Evolutionary conservation across 2,329 filamentous ascomycete species (phyloP).

Genomic region (Aureobasidium subglaciale): DNA sequence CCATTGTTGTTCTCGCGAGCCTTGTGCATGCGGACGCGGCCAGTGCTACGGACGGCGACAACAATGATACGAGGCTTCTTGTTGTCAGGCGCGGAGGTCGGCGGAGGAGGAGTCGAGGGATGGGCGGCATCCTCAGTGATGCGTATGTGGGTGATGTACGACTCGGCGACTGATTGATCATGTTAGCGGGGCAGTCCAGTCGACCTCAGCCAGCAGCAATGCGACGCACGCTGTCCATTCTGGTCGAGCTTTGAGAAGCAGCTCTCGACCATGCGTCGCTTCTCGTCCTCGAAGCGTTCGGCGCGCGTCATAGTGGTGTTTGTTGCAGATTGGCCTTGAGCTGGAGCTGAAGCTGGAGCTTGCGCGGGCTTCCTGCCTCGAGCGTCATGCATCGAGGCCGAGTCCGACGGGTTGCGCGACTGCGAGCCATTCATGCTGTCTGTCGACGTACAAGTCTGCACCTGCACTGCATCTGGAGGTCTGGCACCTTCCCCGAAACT

Average conservation of each 20-base stretch:
- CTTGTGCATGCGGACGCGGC: conserved; percentile 91
- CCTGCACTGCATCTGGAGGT: conserved; percentile 6
- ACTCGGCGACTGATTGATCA: conserved; percentile 61
- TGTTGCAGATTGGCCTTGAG: not conserved
- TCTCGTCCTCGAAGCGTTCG: conserved; percentile 94
- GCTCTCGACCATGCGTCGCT: conserved; percentile 85
- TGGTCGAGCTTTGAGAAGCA: conserved; percentile 87
- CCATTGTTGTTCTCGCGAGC: conserved; percentile 91
- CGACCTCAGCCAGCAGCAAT: conserved; percentile 10
- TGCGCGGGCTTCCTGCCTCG: conserved; percentile 3
- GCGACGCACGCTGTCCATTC: conserved; percentile 70
- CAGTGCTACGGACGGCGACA: conserved; percentile 85
- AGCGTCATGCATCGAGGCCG: conserved; percentile 11
- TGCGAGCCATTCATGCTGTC: conserved; percentile 20
- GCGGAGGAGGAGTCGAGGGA: conserved; percentile 78
- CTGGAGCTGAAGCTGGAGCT: not conserved
- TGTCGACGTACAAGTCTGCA: conserved; percentile 9
- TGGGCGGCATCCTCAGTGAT: conserved; percentile 80
- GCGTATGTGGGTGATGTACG: conserved; percentile 94
- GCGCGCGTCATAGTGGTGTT: conserved; percentile 45
- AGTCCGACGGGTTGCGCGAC: conserved; percentile 15
- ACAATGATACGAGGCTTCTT: conserved; percentile 91
- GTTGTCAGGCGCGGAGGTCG: conserved; percentile 61
- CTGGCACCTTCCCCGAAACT: not conserved
- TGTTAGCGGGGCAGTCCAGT: conserved; percentile 4